phyloP scores from a whole-genome alignment of 257 asterid species.

The Nicotiana obtusifolia region DNA sequence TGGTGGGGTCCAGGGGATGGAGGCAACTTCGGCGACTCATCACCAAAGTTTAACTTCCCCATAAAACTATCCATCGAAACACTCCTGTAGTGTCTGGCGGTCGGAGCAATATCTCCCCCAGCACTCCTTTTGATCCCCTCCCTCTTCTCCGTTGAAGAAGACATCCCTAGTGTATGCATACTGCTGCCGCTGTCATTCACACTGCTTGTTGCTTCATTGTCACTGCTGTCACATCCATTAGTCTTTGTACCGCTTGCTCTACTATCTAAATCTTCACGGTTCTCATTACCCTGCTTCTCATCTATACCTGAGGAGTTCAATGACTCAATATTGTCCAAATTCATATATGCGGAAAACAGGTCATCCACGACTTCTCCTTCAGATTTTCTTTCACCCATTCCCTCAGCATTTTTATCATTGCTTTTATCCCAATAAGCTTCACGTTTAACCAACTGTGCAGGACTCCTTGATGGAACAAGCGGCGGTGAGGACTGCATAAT shows the following conservation, averaged over 20 bases:
- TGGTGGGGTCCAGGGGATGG: slow-evolving; percentile 54
- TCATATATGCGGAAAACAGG: slow-evolving; percentile 46
- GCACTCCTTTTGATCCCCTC: slow-evolving; percentile 69
- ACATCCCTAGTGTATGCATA: slow-evolving; percentile 26
- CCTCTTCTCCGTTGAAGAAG: slow-evolving; percentile 38
- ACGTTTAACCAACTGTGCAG: slow-evolving; percentile 56
- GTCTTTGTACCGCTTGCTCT: slow-evolving; percentile 60
- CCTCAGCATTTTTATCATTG: slow-evolving; percentile 51
- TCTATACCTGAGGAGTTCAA: slow-evolving; percentile 61
- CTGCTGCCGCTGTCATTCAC: slow-evolving; percentile 52
- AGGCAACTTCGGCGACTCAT: slow-evolving; percentile 65
- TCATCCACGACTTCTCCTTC: slow-evolving; percentile 57
- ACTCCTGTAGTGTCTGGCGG: slow-evolving; percentile 71
- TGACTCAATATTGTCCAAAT: slow-evolving; percentile 51
- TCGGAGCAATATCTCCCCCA: slow-evolving; percentile 63
- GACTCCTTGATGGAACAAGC: slow-evolving; percentile 44
- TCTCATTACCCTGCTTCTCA: slow-evolving; percentile 67
- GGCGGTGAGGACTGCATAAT: slow-evolving; percentile 50
- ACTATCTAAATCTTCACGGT: slow-evolving; percentile 70
- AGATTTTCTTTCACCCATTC: slow-evolving; percentile 53
- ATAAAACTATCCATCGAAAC: slow-evolving; percentile 84
- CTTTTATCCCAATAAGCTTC: slow-evolving; percentile 57
- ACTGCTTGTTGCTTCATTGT: slow-evolving; percentile 60
- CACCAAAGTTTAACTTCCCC: slow-evolving; percentile 60
- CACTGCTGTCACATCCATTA: slow-evolving; percentile 45